Percentiles rank a stretch among this genome's conserved stretches.
These are phyloP conservation scores for Colletotrichum tropicicola DNA, from an alignment of 2,329 filamentous ascomycete species.

Conservation along the genomic window DNA sequence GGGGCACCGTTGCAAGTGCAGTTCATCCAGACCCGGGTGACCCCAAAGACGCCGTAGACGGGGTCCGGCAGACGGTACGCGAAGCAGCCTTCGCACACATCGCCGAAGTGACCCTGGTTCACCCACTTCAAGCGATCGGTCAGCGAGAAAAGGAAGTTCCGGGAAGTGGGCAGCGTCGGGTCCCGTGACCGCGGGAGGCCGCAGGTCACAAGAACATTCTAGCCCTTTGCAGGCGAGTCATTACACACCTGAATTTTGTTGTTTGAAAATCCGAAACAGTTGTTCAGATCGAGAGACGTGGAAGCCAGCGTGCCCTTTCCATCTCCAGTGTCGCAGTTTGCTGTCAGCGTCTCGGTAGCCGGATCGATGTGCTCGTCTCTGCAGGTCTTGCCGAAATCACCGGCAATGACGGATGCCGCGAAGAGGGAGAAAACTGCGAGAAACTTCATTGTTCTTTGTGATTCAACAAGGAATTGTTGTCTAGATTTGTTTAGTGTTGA, in stretches of 20 bases:
- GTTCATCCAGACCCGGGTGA: constrained; percentile 17
- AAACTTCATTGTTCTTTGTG: background rate
- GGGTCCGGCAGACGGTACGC: constrained; percentile 27
- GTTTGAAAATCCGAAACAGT: constrained; percentile 8
- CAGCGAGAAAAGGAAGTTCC: no score
- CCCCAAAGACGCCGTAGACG: constrained; percentile 13
- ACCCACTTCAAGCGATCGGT: background rate
- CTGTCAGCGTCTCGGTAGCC: constrained; percentile 14
- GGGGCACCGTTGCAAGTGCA: constrained; percentile 16
- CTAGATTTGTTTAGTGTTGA: no score
- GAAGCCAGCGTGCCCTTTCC: constrained; percentile 14
- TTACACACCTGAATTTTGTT: constrained; percentile 15
- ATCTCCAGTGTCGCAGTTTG: constrained; percentile 20
- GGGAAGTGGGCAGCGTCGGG: constrained; percentile 1
- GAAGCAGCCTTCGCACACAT: constrained; percentile 35
- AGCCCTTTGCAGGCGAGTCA: background rate
- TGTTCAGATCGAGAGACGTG: constrained; percentile 19
- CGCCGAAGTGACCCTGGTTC: constrained; percentile 31
- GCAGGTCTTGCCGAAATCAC: constrained; percentile 23
- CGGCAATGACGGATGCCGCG: background rate
- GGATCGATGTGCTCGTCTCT: constrained; percentile 17
- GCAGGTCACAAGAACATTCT: background rate
- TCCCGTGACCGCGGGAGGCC: background rate
- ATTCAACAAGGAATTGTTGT: no score
- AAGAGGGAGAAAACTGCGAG: background rate